These are phyloP conservation scores for Cystoderma amianthinum DNA, from an alignment of 768 basidiomycete species.

Conservation along the genomic window DNA sequence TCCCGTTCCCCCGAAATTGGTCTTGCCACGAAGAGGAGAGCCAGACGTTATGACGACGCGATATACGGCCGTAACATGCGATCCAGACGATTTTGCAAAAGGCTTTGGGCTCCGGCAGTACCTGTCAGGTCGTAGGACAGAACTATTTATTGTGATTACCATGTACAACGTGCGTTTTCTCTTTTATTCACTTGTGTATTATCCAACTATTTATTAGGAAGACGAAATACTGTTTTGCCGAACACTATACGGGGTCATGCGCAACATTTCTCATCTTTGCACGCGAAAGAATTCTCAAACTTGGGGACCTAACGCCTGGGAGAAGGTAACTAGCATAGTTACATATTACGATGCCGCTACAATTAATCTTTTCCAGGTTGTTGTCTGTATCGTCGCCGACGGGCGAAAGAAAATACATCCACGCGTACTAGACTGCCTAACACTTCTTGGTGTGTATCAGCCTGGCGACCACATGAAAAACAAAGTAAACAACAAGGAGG, in stretches of 20 bases:
- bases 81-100: constrained; percentile 87
- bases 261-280: constrained; percentile 74
- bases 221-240: constrained; percentile 88
- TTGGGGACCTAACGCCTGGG: constrained; percentile 96
- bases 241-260: constrained; percentile 94
- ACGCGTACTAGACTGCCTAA: constrained; percentile 82
- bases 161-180: constrained; percentile 77
- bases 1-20: constrained; percentile 77
- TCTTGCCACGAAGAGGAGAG: constrained; percentile 64
- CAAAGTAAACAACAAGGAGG: constrained; percentile 47
- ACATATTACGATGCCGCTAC: not conserved
- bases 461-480: constrained; percentile 42
- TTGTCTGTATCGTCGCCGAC: constrained; percentile 89
- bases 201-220: constrained; percentile 39
- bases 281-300: constrained; percentile 86
- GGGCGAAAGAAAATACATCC: constrained; percentile 80
- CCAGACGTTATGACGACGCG: constrained; percentile 69
- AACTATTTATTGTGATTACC: constrained; percentile 90
- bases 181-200: not conserved
- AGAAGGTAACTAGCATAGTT: constrained; percentile 52
- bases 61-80: constrained; percentile 89
- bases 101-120: constrained; percentile 86
- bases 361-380: constrained; percentile 44
- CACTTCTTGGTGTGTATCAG: constrained; percentile 91
- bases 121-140: constrained; percentile 72